A percentile compares a stretch with the other conserved stretches of the same genome.
Conservation (phyloP, 495 filamentous ascomycete species). For the Hypoxylon fuscum region DNA sequence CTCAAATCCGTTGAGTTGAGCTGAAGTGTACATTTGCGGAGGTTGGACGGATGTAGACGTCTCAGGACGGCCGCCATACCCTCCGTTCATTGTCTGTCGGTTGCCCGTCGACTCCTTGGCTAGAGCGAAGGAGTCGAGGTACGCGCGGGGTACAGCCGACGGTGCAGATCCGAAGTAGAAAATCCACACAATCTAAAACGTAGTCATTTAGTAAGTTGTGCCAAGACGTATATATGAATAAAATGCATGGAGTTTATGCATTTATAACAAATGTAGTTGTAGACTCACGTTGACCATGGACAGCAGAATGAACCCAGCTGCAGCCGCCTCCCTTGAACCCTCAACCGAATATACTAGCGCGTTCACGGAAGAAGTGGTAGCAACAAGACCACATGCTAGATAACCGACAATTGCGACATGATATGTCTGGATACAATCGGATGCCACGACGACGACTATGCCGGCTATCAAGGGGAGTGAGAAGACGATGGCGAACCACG, state of each 20-base stretch:
- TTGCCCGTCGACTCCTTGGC: slow-evolving; percentile 81
- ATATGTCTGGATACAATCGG: slow-evolving; percentile 84
- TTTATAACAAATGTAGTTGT: background rate
- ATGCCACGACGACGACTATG: slow-evolving; percentile 79
- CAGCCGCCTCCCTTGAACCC: slow-evolving; percentile 81
- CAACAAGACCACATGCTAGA: slow-evolving; percentile 79
- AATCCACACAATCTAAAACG: slow-evolving; percentile 88
- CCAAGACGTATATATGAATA: too few relatives aligned
- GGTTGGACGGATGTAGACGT: slow-evolving; percentile 78
- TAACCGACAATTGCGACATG: slow-evolving; percentile 93
- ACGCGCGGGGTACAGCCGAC: slow-evolving; percentile 84
- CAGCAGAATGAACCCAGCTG: slow-evolving; percentile 93
- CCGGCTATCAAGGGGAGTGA: slow-evolving; percentile 84
- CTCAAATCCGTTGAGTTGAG: slow-evolving; percentile 94
- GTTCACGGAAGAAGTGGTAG: slow-evolving; percentile 85
- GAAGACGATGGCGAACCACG: slow-evolving; percentile 90
- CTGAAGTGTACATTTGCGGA: slow-evolving; percentile 97
- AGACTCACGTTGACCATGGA: slow-evolving; percentile 88
- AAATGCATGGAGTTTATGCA: too few relatives aligned
- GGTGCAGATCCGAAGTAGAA: slow-evolving; percentile 97
- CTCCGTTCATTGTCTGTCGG: slow-evolving; percentile 72
- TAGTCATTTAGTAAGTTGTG: slow-evolving; percentile 24
- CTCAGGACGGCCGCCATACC: slow-evolving; percentile 73
- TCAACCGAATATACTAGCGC: slow-evolving; percentile 75
- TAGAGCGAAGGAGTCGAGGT: slow-evolving; percentile 94